Base-by-base conservation (phyloP, 768 basidiomycete genomes). In the Phaeotremella fagi region DNA sequence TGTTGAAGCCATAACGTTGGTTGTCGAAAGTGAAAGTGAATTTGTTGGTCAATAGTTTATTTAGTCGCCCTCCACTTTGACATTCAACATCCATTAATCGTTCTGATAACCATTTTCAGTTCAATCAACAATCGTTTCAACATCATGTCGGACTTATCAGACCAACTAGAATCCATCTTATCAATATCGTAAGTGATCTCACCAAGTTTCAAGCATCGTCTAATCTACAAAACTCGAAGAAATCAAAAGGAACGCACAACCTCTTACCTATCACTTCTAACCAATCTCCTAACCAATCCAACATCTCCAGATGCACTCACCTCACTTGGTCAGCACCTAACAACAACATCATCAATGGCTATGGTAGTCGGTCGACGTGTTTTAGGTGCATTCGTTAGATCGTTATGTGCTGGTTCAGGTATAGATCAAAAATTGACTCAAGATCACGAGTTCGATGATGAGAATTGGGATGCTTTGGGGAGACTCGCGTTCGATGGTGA, bases 311-410 rank as follows among this genome's bases (percentile, higher is more conserved):
- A 47, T 15, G 51, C 41, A 14, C 57, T 92, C 22, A 86, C 85
- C 59, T 69, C 79, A 4, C 80, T 92, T 57, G 83, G 91, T 38
- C 48, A 49, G 54, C 83, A 89, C 64, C 82, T 84, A 61, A 85
- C 88, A 57, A 83, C 89, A 55, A 86, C 87, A 70, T 85, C 88
- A 7, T 55, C 58, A 55, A 82, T 85, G 45, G 86, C 88, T 42
- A 82, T 90, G 61, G 90, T 97, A 48, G 86, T 92, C 27, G 89
- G 87, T 23, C 81, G 92, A 62, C 86, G 90, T 64, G 85, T 92
- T 25, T 78, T 97, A 18, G 83, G 86, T 15, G 88, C 91, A 66
- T 83, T 91, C 43, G 87, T 90, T 58, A 42, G 56, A 3, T 52
- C 64, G 3, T 50, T 74, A 4, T 63, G 61, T 49, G 64, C 57